Evolutionary conservation across 164 flowering plant species (phyloP).

Genomic region (Euptelea pleiosperma): DNA sequence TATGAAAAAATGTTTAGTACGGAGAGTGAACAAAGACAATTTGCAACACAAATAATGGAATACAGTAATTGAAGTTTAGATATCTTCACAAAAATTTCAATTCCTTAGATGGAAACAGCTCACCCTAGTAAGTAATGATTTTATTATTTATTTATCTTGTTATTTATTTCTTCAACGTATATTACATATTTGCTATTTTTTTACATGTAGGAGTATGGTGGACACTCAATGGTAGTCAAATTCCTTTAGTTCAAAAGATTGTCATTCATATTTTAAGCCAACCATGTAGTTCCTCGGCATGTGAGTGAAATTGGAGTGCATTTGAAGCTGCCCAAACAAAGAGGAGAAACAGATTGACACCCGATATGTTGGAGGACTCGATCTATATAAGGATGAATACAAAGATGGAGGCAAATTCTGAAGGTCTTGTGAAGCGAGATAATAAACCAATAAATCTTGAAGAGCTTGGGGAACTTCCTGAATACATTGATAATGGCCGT

Average conservation of each 20-base stretch:
- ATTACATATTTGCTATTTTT: neutral
- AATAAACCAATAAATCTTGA: slow-evolving; percentile 8
- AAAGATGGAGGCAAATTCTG: slow-evolving; percentile 5
- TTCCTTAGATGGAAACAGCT: too few relatives aligned
- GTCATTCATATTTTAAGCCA: slow-evolving; percentile 23
- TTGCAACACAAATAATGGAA: too few relatives aligned
- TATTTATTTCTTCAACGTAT: neutral
- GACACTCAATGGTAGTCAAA: slow-evolving; percentile 17
- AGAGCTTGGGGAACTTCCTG: slow-evolving; percentile 7
- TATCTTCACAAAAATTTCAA: too few relatives aligned
- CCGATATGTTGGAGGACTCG: slow-evolving; percentile 7
- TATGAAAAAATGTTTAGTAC: slow-evolving; percentile 8
- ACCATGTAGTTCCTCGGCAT: slow-evolving; percentile 21
- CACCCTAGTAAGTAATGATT: slow-evolving; percentile 19
- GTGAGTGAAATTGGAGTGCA: slow-evolving; percentile 11
- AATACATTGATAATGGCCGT: neutral
- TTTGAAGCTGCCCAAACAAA: slow-evolving; percentile 13
- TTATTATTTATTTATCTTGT: neutral
- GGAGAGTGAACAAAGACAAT: slow-evolving; percentile 17
- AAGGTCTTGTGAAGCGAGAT: slow-evolving; percentile 10
- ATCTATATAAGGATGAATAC: slow-evolving; percentile 12
- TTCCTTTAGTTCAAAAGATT: slow-evolving; percentile 21
- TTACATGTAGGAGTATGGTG: slow-evolving; percentile 23
- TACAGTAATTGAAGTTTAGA: too few relatives aligned
- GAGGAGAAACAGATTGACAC: slow-evolving; percentile 9